phyloP scores from a whole-genome alignment of 805 yeast genomes.

The Candida ponderosae region DNA sequence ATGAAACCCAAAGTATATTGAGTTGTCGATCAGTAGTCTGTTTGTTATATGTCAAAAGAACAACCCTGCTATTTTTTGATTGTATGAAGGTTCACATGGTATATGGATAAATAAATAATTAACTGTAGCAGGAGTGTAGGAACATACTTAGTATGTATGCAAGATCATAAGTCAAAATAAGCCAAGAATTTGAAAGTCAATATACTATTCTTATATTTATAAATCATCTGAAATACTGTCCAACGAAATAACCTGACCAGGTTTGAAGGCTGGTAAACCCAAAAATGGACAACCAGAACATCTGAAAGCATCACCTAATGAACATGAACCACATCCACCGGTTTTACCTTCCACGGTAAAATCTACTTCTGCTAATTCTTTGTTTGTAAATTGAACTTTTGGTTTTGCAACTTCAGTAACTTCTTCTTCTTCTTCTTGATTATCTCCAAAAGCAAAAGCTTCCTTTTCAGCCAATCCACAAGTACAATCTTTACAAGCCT shows the following conservation, averaged over 20 bases:
- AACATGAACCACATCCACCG: conserved; percentile 96
- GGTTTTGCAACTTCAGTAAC: conserved; percentile 34
- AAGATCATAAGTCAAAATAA: too few species aligned
- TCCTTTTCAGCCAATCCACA: conserved; percentile 93
- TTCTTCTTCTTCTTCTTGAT: conserved; percentile 33
- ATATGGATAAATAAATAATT: too few species aligned
- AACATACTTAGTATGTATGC: too few species aligned
- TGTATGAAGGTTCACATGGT: too few species aligned
- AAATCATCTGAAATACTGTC: conserved; percentile 74
- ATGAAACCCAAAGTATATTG: too few species aligned
- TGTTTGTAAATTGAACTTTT: conserved; percentile 41
- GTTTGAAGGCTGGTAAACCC: conserved; percentile 97
- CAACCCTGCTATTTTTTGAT: too few species aligned
- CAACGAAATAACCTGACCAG: conserved; percentile 83
- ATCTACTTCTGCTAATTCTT: conserved; percentile 84
- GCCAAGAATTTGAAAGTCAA: too few species aligned
- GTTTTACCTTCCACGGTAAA: conserved; percentile 95
- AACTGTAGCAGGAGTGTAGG: too few species aligned
- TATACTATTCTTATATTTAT: too few species aligned
- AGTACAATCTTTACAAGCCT: conserved; percentile 97
- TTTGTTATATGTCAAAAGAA: too few species aligned
- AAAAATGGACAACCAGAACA: conserved; percentile 97
- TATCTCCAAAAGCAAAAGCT: conserved; percentile 42
- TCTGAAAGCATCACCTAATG: conserved; percentile 96
- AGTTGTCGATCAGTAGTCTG: too few species aligned